These are phyloP conservation scores for Claviceps monticola DNA, from an alignment of 2,329 filamentous ascomycete genomes.

Conservation along the genomic window DNA sequence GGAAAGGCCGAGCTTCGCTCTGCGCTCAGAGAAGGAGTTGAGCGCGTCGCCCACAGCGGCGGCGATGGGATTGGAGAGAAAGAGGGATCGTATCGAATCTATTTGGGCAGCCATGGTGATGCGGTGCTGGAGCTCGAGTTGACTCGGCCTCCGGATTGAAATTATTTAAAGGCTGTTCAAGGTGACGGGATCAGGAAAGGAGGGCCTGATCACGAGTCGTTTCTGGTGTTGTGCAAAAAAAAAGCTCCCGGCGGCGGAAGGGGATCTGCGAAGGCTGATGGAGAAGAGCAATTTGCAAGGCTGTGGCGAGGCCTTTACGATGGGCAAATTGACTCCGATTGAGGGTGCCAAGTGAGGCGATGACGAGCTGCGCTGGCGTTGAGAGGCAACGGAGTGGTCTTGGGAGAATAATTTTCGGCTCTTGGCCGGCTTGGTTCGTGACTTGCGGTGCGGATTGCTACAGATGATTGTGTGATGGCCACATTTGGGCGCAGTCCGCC, in stretches of 20 bases:
- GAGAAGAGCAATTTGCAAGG: constrained; percentile 9
- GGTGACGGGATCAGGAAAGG: not conserved
- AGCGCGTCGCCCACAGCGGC: constrained; percentile 62
- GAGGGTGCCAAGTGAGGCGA: constrained; percentile 17
- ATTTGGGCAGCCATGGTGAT: constrained; percentile 37
- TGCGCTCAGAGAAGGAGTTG: constrained; percentile 68
- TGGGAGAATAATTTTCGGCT: constrained; percentile 21
- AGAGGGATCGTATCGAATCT: constrained; percentile 44
- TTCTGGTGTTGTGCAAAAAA: not conserved
- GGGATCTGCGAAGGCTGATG: constrained; percentile 1
- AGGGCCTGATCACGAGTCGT: not conserved
- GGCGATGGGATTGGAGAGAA: constrained; percentile 62
- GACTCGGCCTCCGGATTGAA: constrained; percentile 12
- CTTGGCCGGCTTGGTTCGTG: not conserved
- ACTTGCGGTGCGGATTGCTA: not conserved
- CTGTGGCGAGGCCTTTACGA: constrained; percentile 10
- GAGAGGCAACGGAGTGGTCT: constrained; percentile 7
- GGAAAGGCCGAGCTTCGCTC: constrained; percentile 73
- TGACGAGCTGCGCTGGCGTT: constrained; percentile 17
- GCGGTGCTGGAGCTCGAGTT: constrained; percentile 10
- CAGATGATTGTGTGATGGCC: not conserved
- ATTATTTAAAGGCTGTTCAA: not conserved
- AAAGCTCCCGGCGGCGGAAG: not conserved
- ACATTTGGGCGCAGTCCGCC: not conserved
- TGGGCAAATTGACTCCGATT: constrained; percentile 13